These are phyloP conservation scores for Warburgia ugandensis DNA, from an alignment of 164 flowering plant genomes.

Conservation along the genomic window DNA sequence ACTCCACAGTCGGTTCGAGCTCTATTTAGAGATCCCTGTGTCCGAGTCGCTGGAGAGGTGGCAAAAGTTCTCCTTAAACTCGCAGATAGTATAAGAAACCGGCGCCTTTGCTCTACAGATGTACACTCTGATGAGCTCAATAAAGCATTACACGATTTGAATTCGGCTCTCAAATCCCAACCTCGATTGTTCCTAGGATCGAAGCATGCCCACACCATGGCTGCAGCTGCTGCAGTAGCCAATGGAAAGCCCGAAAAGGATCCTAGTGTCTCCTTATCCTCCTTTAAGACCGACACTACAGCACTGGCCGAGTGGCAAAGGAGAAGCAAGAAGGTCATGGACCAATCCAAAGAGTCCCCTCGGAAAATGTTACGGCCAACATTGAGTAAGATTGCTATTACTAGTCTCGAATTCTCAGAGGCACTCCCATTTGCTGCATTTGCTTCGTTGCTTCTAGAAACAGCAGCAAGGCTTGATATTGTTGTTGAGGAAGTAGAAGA, in stretches of 20 bases:
- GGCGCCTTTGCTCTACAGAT: conserved; percentile 52
- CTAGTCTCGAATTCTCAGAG: conserved; percentile 87
- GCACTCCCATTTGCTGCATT: conserved; percentile 96
- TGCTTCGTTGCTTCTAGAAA: conserved; percentile 85
- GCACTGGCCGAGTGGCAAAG: conserved; percentile 52
- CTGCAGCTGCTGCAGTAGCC: conserved; percentile 35
- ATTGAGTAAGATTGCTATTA: conserved; percentile 58
- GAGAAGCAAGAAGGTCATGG: conserved; percentile 24
- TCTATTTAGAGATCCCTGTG: conserved; percentile 67
- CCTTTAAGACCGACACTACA: conserved; percentile 45
- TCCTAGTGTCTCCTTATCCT: conserved; percentile 30
- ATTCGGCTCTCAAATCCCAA: conserved; percentile 69
- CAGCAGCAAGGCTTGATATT: conserved; percentile 72
- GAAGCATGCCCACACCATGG: conserved; percentile 29
- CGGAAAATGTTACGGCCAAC: conserved; percentile 53
- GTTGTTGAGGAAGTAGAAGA: conserved; percentile 83
- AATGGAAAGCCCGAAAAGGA: conserved; percentile 12
- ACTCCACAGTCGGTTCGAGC: conserved; percentile 57
- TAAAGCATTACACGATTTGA: conserved; percentile 65
- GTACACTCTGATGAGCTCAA: conserved; percentile 70
- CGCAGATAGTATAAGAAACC: conserved; percentile 51
- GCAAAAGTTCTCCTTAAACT: conserved; percentile 60
- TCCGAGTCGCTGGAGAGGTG: conserved; percentile 56
- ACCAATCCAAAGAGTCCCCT: conserved; percentile 12
- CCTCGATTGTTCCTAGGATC: conserved; percentile 76